Base-by-base conservation (phyloP, 2,329 filamentous ascomycete genomes). In the Arthroderma uncinatum region DNA sequence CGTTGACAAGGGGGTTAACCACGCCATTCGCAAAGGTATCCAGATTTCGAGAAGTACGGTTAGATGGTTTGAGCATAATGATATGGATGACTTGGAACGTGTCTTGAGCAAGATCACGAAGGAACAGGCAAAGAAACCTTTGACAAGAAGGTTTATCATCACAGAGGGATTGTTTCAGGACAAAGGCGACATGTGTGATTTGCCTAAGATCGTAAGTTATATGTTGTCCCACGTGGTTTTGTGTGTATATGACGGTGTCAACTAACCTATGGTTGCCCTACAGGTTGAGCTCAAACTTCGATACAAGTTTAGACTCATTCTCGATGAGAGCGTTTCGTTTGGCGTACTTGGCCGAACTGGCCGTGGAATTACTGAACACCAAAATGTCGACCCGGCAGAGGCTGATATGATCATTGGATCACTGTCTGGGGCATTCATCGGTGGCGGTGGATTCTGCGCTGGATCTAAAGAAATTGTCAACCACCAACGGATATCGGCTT, bases 351-450 rank as follows among this genome's bases (percentile, higher is more conserved):
- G 93, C 52, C 82, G 90, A 60, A 95, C 89, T 25, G 94, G 93
- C 19, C 85, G 90, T 55, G 93, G 93, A 59, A 79, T 97, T 39
- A 97, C 93, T 0, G 94, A 98, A 75, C 89, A 92, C 4, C 93
- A 97, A 68, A 95, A 97, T 65, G 92, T 98, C 16, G 93, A 97
- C 69, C 84, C 92, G 0, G 83, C 86, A 8, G 87, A 95, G 68
- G 85, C 98, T 53, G 93, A 98, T 75, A 96, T 98, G 90, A 92
- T 98, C 63, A 82, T 97, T 55, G 93, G 94, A 44, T 95, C 89
- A 36, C 82, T 98, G 48, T 85, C 92, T 10, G 92, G 93, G 1
- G 87, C 91, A 14, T 79, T 98, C 37, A 93, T 92, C 67, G 90
- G 89, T 8, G 92, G 91, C 57, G 93, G 94, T 64, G 93, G 93